A percentile compares a stretch with the other conserved stretches of the same genome.
Evolutionary conservation across 306 rosid genomes (phyloP).

Genomic region (Vicia faba): DNA sequence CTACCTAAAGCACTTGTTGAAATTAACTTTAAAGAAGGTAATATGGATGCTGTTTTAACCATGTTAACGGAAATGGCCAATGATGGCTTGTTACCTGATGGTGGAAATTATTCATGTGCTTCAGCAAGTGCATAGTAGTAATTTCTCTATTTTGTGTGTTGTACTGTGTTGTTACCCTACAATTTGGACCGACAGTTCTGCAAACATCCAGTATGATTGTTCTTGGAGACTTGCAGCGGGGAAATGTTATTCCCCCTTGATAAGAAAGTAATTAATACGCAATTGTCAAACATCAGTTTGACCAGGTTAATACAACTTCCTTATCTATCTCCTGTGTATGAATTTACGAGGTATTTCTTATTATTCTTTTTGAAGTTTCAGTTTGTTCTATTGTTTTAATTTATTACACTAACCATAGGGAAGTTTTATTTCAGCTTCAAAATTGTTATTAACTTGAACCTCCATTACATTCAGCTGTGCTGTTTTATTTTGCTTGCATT

Average conservation of each 20-base stretch:
- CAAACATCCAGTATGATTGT: background rate
- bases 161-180: constrained; percentile 2
- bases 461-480: background rate
- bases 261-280: constrained; percentile 12
- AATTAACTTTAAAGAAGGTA: constrained; percentile 81
- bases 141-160: background rate
- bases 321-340: background rate
- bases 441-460: too few relatives aligned
- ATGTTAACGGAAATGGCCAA: constrained; percentile 76
- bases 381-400: background rate
- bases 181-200: constrained; percentile 2
- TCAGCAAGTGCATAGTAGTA: constrained; percentile 32
- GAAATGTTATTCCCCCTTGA: constrained; percentile 16
- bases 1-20: constrained; percentile 71
- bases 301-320: constrained; percentile 34
- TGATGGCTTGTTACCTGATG: constrained; percentile 79
- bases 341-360: constrained; percentile 3
- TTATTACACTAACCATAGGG: background rate
- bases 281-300: constrained; percentile 24
- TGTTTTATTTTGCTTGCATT: background rate
- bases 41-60: constrained; percentile 74
- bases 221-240: constrained; percentile 16
- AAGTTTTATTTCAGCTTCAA: too few relatives aligned
- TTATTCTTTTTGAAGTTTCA: background rate
- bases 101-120: constrained; percentile 42